These are phyloP conservation scores for Thraustotheca clavata DNA, from an alignment of 352 stramenopile genomes.

Conservation along the genomic window DNA sequence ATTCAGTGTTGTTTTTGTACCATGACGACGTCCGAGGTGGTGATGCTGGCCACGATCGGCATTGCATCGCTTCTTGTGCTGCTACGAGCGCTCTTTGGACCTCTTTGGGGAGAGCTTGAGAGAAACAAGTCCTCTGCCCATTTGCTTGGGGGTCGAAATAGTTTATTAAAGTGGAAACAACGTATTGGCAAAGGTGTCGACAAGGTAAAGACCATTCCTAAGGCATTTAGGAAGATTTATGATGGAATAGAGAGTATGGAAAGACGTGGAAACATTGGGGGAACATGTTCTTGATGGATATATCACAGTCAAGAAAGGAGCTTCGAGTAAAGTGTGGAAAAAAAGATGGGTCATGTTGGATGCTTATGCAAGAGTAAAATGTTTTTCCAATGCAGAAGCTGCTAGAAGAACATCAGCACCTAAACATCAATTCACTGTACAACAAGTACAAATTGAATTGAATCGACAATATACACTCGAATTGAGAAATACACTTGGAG, in stretches of 20 bases:
- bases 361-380: constrained; percentile 63
- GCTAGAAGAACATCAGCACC: constrained; percentile 69
- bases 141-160: constrained; percentile 2
- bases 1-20: no score
- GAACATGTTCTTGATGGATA: constrained; percentile 63
- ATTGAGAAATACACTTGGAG: constrained; percentile 59
- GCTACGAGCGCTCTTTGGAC: constrained; percentile 43
- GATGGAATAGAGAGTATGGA: background rate
- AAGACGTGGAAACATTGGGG: constrained; percentile 40
- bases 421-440: constrained; percentile 65
- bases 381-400: constrained; percentile 67
- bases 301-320: constrained; percentile 68
- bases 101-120: background rate
- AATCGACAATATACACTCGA: constrained; percentile 62
- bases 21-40: constrained; percentile 36
- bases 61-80: constrained; percentile 56
- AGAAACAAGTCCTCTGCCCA: background rate
- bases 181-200: constrained; percentile 8
- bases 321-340: constrained; percentile 74
- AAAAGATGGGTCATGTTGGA: constrained; percentile 75
- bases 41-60: constrained; percentile 56
- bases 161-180: background rate
- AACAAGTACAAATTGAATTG: constrained; percentile 64
- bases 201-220: background rate
- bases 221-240: background rate